Evolutionary conservation across 495 filamentous ascomycete species (phyloP).

Genomic region (Hypoxylon intermedium): DNA sequence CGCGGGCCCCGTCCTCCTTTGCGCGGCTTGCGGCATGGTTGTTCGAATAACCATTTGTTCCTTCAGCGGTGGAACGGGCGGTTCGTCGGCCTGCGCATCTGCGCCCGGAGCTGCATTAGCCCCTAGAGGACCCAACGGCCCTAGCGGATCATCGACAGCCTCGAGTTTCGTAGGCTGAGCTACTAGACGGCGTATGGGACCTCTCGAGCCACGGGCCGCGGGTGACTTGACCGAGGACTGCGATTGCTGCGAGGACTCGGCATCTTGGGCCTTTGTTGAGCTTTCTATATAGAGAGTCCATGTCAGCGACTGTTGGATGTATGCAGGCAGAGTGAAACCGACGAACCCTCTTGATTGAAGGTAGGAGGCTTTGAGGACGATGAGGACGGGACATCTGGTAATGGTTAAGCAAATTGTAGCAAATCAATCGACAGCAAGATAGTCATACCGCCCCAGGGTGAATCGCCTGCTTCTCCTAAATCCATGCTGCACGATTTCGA

Average conservation of each 20-base stretch:
- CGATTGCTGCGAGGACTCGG: slow-evolving; percentile 38
- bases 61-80: slow-evolving; percentile 89
- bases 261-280: slow-evolving; percentile 30
- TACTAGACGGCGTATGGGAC: slow-evolving; percentile 68
- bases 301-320: slow-evolving; percentile 43
- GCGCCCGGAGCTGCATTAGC: slow-evolving; percentile 50
- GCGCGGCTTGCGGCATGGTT: slow-evolving; percentile 48
- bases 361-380: slow-evolving; percentile 49
- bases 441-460: slow-evolving; percentile 72
- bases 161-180: slow-evolving; percentile 84
- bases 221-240: slow-evolving; percentile 45
- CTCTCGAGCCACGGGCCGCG: slow-evolving; percentile 38
- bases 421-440: slow-evolving; percentile 32
- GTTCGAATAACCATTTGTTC: slow-evolving; percentile 71
- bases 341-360: slow-evolving; percentile 34
- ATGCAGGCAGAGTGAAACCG: slow-evolving; percentile 7
- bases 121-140: slow-evolving; percentile 86
- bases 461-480: slow-evolving; percentile 68
- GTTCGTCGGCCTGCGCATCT: slow-evolving; percentile 62
- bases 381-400: slow-evolving; percentile 65
- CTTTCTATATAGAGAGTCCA: slow-evolving; percentile 29
- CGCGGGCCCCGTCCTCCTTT: slow-evolving; percentile 60
- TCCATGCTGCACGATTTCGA: slow-evolving; percentile 54
- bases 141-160: slow-evolving; percentile 82
- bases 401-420: slow-evolving; percentile 31